A percentile compares a stretch with the other conserved stretches of the same genome.
These are phyloP conservation scores for Mesembryanthemum crystallinum DNA, from an alignment of 148 eudicot species.

Conservation along the genomic window DNA sequence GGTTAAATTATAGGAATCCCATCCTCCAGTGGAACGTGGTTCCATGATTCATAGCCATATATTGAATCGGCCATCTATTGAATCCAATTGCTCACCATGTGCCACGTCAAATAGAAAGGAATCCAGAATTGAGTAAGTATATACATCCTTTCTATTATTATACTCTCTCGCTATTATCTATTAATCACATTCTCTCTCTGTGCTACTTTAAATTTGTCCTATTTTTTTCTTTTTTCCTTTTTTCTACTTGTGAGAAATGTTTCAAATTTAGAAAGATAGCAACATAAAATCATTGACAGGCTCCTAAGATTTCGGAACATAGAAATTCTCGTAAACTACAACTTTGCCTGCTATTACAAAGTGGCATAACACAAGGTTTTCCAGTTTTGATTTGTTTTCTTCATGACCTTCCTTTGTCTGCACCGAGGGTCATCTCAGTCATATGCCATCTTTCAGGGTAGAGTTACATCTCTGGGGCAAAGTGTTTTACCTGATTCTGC, in stretches of 20 bases:
- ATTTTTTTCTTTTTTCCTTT: not conserved
- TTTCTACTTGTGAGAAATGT: not conserved
- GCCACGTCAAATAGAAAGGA: no score
- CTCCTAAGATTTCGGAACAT: not conserved
- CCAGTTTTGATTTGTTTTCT: no score
- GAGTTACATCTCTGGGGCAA: constrained; percentile 50
- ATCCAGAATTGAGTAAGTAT: no score
- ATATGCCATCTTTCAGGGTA: constrained; percentile 46
- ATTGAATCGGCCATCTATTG: no score
- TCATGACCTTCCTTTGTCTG: not conserved
- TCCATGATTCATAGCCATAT: no score
- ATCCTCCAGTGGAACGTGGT: no score
- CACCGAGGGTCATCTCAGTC: not conserved
- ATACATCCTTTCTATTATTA: no score
- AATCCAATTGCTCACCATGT: no score
- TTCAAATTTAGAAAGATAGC: not conserved
- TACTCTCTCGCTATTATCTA: no score
- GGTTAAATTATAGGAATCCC: no score
- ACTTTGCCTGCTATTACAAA: not conserved
- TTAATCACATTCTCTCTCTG: no score
- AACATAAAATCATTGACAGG: not conserved
- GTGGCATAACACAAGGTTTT: not conserved
- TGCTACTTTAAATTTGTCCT: no score
- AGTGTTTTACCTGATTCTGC: constrained; percentile 41
- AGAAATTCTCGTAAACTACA: not conserved